phyloP scores from a whole-genome alignment of 345 rosid species.

The Lepidium aucheri region DNA sequence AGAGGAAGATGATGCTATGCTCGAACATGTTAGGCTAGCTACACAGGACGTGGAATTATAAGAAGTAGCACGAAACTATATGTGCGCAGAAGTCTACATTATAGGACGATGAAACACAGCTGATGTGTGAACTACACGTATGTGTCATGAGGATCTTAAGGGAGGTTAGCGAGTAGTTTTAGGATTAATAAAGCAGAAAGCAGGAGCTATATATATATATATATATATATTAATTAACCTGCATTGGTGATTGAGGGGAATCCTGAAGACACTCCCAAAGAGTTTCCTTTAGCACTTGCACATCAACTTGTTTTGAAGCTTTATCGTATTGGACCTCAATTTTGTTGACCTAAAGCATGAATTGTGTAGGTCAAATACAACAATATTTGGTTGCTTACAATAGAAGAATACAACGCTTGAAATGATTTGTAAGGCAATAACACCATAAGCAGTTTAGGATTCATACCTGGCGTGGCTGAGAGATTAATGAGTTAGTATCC shows the following conservation, averaged over 20 bases:
- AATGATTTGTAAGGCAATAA: neutral
- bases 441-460: slow-evolving; percentile 4
- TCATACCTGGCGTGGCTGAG: slow-evolving; percentile 90
- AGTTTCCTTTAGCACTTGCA: slow-evolving; percentile 73
- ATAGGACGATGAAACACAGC: neutral
- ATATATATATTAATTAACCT: slow-evolving; percentile 31
- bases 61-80: neutral
- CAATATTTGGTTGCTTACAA: neutral
- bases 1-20: neutral
- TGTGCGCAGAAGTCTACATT: neutral
- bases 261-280: slow-evolving; percentile 68
- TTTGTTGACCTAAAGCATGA: slow-evolving; percentile 54
- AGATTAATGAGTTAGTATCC: slow-evolving; percentile 47
- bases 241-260: slow-evolving; percentile 36
- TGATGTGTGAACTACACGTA: neutral
- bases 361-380: neutral
- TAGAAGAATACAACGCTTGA: neutral
- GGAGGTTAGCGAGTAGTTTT: neutral
- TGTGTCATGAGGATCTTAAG: neutral
- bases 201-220: neutral
- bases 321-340: slow-evolving; percentile 79
- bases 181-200: neutral
- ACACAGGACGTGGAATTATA: neutral
- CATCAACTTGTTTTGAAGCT: slow-evolving; percentile 91
- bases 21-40: neutral